Evolutionary conservation across 2,329 filamentous ascomycete species (phyloP).

Genomic region (Alternaria sp.): DNA sequence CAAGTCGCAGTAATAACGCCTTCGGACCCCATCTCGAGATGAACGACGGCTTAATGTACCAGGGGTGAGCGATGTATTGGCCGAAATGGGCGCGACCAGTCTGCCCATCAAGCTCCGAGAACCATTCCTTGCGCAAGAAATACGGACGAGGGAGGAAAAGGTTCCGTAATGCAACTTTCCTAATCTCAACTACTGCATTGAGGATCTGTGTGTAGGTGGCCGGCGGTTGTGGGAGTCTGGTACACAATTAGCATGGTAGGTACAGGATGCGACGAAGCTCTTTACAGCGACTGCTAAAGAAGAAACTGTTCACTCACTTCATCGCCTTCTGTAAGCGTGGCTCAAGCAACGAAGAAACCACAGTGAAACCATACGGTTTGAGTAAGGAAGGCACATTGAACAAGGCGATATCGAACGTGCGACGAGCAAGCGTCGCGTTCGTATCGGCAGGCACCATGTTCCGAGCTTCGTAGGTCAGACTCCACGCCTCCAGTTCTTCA

Average conservation of each 20-base stretch:
- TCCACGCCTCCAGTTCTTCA: slow-evolving; percentile 62
- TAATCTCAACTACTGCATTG: slow-evolving; percentile 57
- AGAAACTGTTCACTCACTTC: slow-evolving; percentile 44
- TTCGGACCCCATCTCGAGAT: slow-evolving; percentile 25
- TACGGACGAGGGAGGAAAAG: slow-evolving; percentile 67
- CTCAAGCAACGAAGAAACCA: slow-evolving; percentile 69
- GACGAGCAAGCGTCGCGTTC: slow-evolving; percentile 59
- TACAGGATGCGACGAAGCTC: slow-evolving; percentile 13
- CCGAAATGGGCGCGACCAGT: slow-evolving; percentile 36
- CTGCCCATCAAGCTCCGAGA: slow-evolving; percentile 51
- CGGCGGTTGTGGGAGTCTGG: neutral
- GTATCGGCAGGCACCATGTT: slow-evolving; percentile 61
- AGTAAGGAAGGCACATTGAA: slow-evolving; percentile 62
- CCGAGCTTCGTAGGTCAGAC: slow-evolving; percentile 65
- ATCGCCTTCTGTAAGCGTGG: slow-evolving; percentile 71
- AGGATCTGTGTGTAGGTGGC: slow-evolving; percentile 13
- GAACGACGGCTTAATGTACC: slow-evolving; percentile 43
- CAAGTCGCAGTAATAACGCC: slow-evolving; percentile 55
- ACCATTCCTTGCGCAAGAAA: slow-evolving; percentile 54
- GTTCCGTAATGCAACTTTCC: slow-evolving; percentile 62
- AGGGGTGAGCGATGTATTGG: slow-evolving; percentile 38
- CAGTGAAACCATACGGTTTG: slow-evolving; percentile 57
- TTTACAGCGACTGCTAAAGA: neutral
- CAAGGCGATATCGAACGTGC: slow-evolving; percentile 68
- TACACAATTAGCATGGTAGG: neutral